phyloP scores from a whole-genome alignment of 2,329 filamentous ascomycete genomes.

The Cercospora berteroae region DNA sequence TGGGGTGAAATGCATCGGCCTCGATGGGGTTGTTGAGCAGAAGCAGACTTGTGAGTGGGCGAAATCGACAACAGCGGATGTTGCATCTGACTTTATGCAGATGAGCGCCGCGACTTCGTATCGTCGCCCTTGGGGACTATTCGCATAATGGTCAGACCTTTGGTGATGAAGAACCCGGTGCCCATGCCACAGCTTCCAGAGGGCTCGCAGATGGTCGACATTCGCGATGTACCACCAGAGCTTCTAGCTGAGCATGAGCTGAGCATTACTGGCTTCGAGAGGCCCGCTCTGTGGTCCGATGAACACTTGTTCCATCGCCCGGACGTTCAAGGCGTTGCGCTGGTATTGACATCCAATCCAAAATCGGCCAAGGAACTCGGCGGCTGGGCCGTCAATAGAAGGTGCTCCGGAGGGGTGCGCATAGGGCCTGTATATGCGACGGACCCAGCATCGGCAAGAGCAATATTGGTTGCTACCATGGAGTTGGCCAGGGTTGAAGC shows the following conservation, averaged over 20 bases:
- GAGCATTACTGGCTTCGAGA: background rate
- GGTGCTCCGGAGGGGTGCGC: background rate
- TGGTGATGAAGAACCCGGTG: background rate
- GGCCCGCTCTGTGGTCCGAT: background rate
- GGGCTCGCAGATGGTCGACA: background rate
- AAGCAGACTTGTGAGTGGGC: background rate
- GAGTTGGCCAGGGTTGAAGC: background rate
- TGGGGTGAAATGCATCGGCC: background rate
- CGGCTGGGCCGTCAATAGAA: background rate
- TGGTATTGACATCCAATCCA: background rate
- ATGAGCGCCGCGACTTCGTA: background rate
- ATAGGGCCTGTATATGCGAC: background rate
- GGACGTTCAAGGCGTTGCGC: background rate
- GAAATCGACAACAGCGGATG: background rate
- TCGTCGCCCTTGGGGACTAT: background rate
- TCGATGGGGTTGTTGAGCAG: background rate
- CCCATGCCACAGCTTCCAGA: background rate
- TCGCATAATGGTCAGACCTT: background rate
- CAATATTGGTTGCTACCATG: background rate
- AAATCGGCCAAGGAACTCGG: background rate
- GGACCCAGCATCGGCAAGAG: background rate
- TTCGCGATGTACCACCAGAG: background rate
- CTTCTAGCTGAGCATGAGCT: background rate
- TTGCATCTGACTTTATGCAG: background rate
- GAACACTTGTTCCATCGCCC: background rate